Conservation (phyloP, 2,329 filamentous ascomycete species). For the Aspergillus unguis region DNA sequence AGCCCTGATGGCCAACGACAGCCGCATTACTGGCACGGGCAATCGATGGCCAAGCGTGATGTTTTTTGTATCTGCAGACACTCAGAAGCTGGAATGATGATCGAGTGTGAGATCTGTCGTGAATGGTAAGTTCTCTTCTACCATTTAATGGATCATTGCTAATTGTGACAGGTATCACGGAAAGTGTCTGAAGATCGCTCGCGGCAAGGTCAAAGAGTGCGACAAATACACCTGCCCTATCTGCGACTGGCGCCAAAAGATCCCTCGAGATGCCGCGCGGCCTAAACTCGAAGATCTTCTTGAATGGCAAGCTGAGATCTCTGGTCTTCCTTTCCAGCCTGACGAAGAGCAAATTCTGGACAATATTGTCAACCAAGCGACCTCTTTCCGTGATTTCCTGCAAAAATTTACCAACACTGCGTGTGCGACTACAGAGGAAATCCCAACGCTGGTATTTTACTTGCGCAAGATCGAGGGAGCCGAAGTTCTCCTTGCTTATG, state of each 20-base stretch:
- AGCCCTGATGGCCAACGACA: constrained; percentile 49
- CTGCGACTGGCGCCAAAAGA: constrained; percentile 95
- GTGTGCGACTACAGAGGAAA: constrained; percentile 77
- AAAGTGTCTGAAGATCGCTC: constrained; percentile 95
- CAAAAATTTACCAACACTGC: constrained; percentile 75
- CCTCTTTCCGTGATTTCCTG: constrained; percentile 79
- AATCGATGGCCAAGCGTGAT: constrained; percentile 59
- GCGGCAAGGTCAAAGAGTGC: constrained; percentile 96
- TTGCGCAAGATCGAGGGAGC: constrained; percentile 95
- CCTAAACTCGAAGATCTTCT: constrained; percentile 91
- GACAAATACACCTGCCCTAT: constrained; percentile 98
- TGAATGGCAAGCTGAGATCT: constrained; percentile 78
- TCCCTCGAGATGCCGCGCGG: constrained; percentile 90
- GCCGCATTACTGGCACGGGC: constrained; percentile 43
- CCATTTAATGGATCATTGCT: constrained; percentile 17
- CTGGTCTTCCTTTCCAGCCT: constrained; percentile 81
- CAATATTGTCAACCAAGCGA: constrained; percentile 82
- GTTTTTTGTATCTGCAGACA: constrained; percentile 97
- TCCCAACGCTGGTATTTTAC: constrained; percentile 88
- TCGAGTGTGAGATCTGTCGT: constrained; percentile 95
- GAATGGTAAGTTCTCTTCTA: constrained; percentile 68
- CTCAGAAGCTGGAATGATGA: constrained; percentile 97
- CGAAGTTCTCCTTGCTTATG: constrained; percentile 82
- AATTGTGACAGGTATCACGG: constrained; percentile 75
- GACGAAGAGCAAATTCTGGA: constrained; percentile 86